These are phyloP conservation scores for Schwanniomyces pseudopolymorphus DNA, from an alignment of 805 yeast species.

Conservation along the genomic window DNA sequence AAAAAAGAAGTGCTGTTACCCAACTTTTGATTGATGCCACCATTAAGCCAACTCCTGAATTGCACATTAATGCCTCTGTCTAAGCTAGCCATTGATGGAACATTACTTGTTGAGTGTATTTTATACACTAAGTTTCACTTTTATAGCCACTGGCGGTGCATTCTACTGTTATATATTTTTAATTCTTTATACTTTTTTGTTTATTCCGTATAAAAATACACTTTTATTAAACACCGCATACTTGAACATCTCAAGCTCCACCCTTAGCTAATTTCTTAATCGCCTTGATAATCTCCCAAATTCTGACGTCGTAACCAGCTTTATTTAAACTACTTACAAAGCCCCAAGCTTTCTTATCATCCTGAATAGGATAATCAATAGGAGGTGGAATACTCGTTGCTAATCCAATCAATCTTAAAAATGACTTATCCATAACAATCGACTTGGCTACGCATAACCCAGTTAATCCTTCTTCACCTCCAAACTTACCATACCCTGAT, in stretches of 20 bases:
- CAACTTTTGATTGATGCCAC: slow-evolving; percentile 79
- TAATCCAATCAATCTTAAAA: slow-evolving; percentile 54
- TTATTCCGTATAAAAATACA: slow-evolving; percentile 1
- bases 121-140: neutral
- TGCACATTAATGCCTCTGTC: slow-evolving; percentile 69
- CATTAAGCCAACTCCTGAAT: slow-evolving; percentile 73
- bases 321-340: slow-evolving; percentile 79
- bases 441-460: slow-evolving; percentile 88
- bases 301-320: slow-evolving; percentile 77
- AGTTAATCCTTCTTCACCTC: slow-evolving; percentile 94
- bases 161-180: slow-evolving; percentile 1
- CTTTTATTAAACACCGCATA: neutral
- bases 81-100: neutral
- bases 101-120: neutral
- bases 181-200: slow-evolving; percentile 1
- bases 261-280: slow-evolving; percentile 39
- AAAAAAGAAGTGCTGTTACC: slow-evolving; percentile 67
- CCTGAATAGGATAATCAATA: slow-evolving; percentile 86
- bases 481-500: slow-evolving; percentile 96
- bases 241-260: slow-evolving; percentile 11
- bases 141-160: neutral
- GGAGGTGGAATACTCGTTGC: slow-evolving; percentile 85
- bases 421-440: slow-evolving; percentile 78
- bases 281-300: slow-evolving; percentile 58
- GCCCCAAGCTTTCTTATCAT: slow-evolving; percentile 82